Base-by-base conservation (phyloP, 352 stramenopile species). In the Aphanomyces invadans region DNA sequence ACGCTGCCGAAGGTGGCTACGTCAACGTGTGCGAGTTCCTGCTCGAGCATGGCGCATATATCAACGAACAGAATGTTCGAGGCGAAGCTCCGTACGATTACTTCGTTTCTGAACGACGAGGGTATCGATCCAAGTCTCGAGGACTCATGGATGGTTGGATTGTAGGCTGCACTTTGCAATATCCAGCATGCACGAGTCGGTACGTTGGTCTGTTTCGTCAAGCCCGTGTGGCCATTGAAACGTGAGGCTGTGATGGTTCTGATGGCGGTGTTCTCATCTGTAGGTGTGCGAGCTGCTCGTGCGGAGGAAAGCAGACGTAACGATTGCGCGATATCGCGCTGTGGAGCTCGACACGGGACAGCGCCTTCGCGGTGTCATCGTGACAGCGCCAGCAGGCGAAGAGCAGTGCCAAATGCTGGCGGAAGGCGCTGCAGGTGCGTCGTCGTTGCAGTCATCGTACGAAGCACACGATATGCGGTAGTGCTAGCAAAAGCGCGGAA, bases 1-100 rank as follows among this genome's bases (percentile, higher is more conserved):
- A 89, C 32, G 81, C 83, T 1, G 81, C 83, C 2, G 83, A 92
- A 71, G 83, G 81, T 1, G 83, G 83, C 0, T 88, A 90, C 53
- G 71, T 92, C 21, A 71, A 76, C 4, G 55, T 92, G 9, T 92
- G 80, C 10, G 60, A 84, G 33, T 53, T 90, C 15, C 51, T 92
- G 21, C 74, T 92, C 15, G 66, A 77, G 28, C 73, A 86, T 55
- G 81, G 83, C 15, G 81, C 81, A 4, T 83, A 87, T 44, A 88
- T 92, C 52, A 89, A 90, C 28, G 80, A 73, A 19, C 83, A 89
- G 64, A 92, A 90, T 74, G 83, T 86, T 61, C 74, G 80, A 4
- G 83, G 81, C 31, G 81, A 92, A 64, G 90, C 83, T 19, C 80
- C 83, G 83, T 90, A 79, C 10, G 78, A n/a, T n/a, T n/a, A n/a